Percentiles rank a stretch among this genome's conserved stretches.
Evolutionary conservation across 306 rosid genomes (phyloP).

Genomic region (Trifolium subterraneum): DNA sequence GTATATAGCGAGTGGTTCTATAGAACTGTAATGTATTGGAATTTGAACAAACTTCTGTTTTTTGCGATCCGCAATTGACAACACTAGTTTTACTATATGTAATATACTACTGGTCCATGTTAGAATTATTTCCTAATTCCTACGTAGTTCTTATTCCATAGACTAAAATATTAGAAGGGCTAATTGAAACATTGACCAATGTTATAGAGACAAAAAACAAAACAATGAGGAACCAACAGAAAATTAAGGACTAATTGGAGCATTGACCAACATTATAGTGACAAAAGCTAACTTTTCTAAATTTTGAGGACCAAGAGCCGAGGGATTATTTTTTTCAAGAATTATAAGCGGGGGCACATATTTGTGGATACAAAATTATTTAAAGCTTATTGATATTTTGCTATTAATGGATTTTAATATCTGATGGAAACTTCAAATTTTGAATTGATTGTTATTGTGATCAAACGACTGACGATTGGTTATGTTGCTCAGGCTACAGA

Average conservation of each 20-base stretch:
- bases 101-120: background rate
- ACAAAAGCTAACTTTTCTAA: background rate
- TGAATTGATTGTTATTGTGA: conserved; percentile 30
- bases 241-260: background rate
- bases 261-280: background rate
- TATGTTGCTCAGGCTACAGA: conserved; percentile 65
- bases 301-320: background rate
- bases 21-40: background rate
- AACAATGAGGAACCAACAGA: background rate
- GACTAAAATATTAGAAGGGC: conserved; percentile 5
- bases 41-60: background rate
- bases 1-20: background rate
- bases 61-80: background rate
- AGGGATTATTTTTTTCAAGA: background rate
- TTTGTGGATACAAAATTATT: background rate
- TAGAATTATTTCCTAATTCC: background rate
- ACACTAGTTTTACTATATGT: background rate
- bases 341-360: background rate
- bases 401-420: background rate
- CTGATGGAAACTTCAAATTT: conserved; percentile 13
- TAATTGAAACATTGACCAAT: background rate
- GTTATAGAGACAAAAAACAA: background rate
- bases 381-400: background rate
- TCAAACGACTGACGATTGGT: conserved; percentile 31
- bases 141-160: background rate